Base-by-base conservation (phyloP, 2,329 filamentous ascomycete species). In the Cladosporium cucumerinum region DNA sequence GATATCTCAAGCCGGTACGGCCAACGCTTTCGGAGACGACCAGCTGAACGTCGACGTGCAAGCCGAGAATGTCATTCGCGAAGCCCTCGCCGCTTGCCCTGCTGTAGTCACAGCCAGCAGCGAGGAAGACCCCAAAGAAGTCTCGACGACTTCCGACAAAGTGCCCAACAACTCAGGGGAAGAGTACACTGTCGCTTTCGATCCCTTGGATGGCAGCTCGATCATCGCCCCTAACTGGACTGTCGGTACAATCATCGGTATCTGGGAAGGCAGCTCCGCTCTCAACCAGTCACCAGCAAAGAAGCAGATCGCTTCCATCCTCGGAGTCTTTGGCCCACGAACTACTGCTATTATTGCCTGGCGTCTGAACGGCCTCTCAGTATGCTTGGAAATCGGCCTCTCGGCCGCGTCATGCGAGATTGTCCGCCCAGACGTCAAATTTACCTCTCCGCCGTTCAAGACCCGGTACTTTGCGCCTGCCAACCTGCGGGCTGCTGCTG, bases 171-270 rank as follows among this genome's bases (percentile, higher is more conserved):
- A 70, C 46, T 43, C 68, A 0, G 61, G 69, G 5, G 82, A 86
- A 69, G 71, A 76, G 30, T 88, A 88, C 74, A 83, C 85, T 0
- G 75, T 87, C 10, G 86, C 85, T 0, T 89, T 88, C 69, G 86
- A 89, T 69, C 86, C 86, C 0, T 80, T 89, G 0, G 86, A 89
- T 68, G 86, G 86, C 12, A 86, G 83, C 73, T 87, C 85, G 55
- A 88, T 89, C 66, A 77, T 77, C 57, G 72, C 73, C 2, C 72
- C 75, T 14, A 77, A 77, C 64, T 77, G 75, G 75, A 73, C 73
- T 2, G 75, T 77, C 8, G 75, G 85, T 72, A 87, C 85, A 55
- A 88, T 89, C 65, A 75, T 87, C 18, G 86, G 86, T 8, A 75
- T 89, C 46, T 89, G 86, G 75, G 69, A 72, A 28, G 73, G 74